Conservation (phyloP, 2,329 filamentous ascomycete species). For the Xylaria sp. region DNA sequence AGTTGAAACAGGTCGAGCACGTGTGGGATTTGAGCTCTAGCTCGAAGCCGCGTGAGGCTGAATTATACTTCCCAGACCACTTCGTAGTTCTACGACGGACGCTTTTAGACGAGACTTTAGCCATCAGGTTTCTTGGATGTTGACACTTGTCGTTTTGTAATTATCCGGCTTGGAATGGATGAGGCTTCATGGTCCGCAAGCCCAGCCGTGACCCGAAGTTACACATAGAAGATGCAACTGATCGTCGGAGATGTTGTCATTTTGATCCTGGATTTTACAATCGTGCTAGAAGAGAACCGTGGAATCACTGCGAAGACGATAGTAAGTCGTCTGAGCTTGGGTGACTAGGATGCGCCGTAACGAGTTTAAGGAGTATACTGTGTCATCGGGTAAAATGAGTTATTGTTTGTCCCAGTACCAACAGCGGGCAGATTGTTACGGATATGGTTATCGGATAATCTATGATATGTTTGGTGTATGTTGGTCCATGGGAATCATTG, state of each 20-base stretch:
- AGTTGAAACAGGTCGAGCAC: background rate
- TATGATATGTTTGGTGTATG: too few relatives aligned
- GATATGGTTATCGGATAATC: too few relatives aligned
- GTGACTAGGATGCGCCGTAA: background rate
- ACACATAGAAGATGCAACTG: conserved; percentile 32
- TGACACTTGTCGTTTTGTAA: conserved; percentile 49
- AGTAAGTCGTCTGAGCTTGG: background rate
- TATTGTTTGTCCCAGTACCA: background rate
- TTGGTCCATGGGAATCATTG: too few relatives aligned
- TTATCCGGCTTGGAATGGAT: conserved; percentile 41
- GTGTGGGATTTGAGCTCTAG: conserved; percentile 12
- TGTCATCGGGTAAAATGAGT: background rate
- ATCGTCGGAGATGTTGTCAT: conserved; percentile 16
- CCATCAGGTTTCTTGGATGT: conserved; percentile 26
- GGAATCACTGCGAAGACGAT: background rate
- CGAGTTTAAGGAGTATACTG: background rate
- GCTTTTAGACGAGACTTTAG: conserved; percentile 24
- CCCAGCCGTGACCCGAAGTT: conserved; percentile 39
- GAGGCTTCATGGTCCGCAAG: conserved; percentile 38
- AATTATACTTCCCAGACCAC: background rate
- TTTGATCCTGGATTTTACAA: conserved; percentile 14
- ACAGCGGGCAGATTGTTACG: background rate
- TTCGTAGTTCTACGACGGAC: background rate
- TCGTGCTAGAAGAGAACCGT: background rate
- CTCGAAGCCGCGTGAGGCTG: conserved; percentile 1